Conservation (phyloP, 2,329 filamentous ascomycete species). For the Tolypocladium capitatum region DNA sequence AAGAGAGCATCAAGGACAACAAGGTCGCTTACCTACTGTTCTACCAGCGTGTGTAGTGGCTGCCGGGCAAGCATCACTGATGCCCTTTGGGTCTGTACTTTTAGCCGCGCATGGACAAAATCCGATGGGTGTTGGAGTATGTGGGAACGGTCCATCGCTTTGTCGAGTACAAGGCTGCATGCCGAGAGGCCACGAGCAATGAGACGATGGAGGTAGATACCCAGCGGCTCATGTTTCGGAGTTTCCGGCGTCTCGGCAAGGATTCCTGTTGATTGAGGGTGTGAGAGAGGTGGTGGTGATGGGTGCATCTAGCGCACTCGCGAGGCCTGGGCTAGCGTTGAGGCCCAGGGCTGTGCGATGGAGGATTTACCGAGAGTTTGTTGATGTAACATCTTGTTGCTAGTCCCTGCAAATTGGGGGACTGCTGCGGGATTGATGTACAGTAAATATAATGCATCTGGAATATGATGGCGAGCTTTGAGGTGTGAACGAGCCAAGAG, state of each 20-base stretch:
- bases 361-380: not conserved
- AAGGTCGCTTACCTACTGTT: constrained; percentile 96
- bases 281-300: not conserved
- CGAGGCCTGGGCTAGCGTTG: not conserved
- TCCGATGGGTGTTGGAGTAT: not conserved
- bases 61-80: not conserved
- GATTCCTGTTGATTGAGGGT: constrained; percentile 7
- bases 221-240: constrained; percentile 11
- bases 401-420: not conserved
- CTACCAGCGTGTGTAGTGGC: constrained; percentile 60
- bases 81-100: not conserved
- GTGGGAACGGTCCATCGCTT: not conserved
- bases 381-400: not conserved
- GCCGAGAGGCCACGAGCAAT: constrained; percentile 8
- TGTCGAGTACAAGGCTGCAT: not conserved
- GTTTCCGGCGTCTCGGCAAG: constrained; percentile 15
- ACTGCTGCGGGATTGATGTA: not conserved
- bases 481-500: constrained; percentile 5
- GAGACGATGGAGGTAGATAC: constrained; percentile 8
- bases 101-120: not conserved
- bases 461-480: constrained; percentile 2
- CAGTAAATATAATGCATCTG: constrained; percentile 4
- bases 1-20: constrained; percentile 69
- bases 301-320: not conserved
- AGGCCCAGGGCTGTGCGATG: not conserved